phyloP scores from a whole-genome alignment of 2,329 filamentous ascomycete genomes.

The Fulvia fulva region DNA sequence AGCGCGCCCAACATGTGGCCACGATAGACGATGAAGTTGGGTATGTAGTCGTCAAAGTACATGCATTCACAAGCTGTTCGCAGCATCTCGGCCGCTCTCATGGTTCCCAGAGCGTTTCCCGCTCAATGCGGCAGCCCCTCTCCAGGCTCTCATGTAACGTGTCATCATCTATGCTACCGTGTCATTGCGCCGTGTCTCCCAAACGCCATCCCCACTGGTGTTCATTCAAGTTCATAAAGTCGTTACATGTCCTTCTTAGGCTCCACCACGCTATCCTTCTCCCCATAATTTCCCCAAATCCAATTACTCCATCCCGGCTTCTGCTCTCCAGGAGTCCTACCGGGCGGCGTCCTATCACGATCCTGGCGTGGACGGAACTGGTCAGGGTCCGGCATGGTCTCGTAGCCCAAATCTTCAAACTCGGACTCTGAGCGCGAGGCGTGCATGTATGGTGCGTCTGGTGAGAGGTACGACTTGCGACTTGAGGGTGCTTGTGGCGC shows the following conservation, averaged over 20 bases:
- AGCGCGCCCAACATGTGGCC: no score
- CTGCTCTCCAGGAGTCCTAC: neutral
- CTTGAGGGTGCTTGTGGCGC: constrained; percentile 23
- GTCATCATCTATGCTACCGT: neutral
- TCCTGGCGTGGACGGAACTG: constrained; percentile 22
- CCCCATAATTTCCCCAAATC: constrained; percentile 38
- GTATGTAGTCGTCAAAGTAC: no score
- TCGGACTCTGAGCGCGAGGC: constrained; percentile 84
- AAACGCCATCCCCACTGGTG: neutral
- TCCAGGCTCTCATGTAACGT: neutral
- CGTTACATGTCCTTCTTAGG: constrained; percentile 29
- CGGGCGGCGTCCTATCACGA: constrained; percentile 10
- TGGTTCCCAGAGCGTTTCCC: no score
- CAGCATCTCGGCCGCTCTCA: no score
- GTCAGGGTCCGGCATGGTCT: constrained; percentile 36
- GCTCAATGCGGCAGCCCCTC: no score
- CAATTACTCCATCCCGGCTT: constrained; percentile 33
- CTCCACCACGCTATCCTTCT: constrained; percentile 32
- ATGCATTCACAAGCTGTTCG: no score
- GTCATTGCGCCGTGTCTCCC: neutral
- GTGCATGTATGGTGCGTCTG: constrained; percentile 47
- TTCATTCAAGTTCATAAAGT: constrained; percentile 2
- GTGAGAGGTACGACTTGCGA: constrained; percentile 28
- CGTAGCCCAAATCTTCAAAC: constrained; percentile 59
- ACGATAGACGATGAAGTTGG: no score